Base-by-base conservation (phyloP, 352 stramenopile genomes). In the Phytopythium sindhum region DNA sequence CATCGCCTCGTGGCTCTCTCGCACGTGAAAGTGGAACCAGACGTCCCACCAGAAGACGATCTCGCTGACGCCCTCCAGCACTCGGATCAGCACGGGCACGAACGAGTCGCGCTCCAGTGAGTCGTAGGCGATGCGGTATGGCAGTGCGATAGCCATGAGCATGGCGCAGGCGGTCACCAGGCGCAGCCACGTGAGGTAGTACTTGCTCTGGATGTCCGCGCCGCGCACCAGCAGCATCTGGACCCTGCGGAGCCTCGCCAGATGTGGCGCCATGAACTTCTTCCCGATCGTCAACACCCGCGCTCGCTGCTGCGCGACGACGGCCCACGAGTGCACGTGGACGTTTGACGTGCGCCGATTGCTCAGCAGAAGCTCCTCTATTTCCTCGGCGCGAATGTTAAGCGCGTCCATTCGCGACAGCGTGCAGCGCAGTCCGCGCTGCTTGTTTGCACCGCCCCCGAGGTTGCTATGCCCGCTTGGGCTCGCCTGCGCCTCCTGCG, bases 11-110 rank as follows among this genome's bases (percentile, higher is more conserved):
- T 79, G 72, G 61, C 78, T 89, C 28, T 67, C 65, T 3, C 69
- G 58, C n/a, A 86, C 73, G 12, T 79, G 75, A 41, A 87, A 90
- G 39, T 86, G 73, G 59, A 86, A 84, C 77, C 75, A 86, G 56
- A 88, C 80, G 26, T 88, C 79, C 28, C 63, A 51, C 71, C 68
- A 85, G 50, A 81, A 85, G 3, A 78, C 68, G n/a, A 78, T 11
- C 31, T 87, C 77, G 55, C 75, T 86, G 15, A 80, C 17, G 21
- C 41, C 51, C 59, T 89, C 80, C 10, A 74, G 21, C 17, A 71
- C 26, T 2, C 80, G 66, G 15, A 80, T 21, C 8, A 71, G 23
- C 1, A 84, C 54, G 1, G 80, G 73, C 21, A 86, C 64, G 35
- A 63, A 56, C 23, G 72, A 86, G 69, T 60, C 79, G 1, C 76